These are phyloP conservation scores for Lipomyces japonicus DNA, from an alignment of 805 yeast species.

Conservation along the genomic window DNA sequence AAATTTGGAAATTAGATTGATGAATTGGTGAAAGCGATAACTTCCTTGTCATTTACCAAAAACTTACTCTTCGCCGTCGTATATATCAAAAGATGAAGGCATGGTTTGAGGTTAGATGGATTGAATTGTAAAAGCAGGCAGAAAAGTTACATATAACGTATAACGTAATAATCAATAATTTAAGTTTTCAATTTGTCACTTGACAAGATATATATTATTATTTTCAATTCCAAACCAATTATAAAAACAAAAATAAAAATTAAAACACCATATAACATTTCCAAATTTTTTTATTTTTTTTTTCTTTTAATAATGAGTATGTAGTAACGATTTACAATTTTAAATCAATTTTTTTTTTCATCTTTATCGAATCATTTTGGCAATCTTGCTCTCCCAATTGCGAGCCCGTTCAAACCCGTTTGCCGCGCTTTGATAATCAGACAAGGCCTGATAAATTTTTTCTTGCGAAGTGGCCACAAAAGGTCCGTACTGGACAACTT, in stretches of 20 bases:
- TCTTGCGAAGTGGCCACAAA: constrained; percentile 73
- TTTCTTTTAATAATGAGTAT: background rate
- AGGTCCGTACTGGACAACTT: constrained; percentile 83
- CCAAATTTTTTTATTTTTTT: background rate
- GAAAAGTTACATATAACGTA: no score
- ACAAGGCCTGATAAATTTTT: constrained; percentile 63
- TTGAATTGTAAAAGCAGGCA: no score
- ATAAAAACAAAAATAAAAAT: background rate
- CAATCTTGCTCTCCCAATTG: constrained; percentile 37
- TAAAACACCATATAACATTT: background rate
- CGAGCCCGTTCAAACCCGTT: constrained; percentile 40
- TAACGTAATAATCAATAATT: no score
- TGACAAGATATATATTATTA: no score
- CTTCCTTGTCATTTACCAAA: background rate
- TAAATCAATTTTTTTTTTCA: background rate
- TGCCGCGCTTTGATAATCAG: constrained; percentile 55
- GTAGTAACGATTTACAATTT: no score
- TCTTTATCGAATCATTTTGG: constrained; percentile 14
- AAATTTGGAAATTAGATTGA: background rate
- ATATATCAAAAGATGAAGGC: constrained; percentile 22
- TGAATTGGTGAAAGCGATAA: background rate
- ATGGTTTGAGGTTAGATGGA: constrained; percentile 1
- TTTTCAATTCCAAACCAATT: background rate
- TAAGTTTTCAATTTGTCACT: no score
- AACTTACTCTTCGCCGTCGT: constrained; percentile 23